Base-by-base conservation (phyloP, 202 grass and related monocot species). In the Musa balbisiana region DNA sequence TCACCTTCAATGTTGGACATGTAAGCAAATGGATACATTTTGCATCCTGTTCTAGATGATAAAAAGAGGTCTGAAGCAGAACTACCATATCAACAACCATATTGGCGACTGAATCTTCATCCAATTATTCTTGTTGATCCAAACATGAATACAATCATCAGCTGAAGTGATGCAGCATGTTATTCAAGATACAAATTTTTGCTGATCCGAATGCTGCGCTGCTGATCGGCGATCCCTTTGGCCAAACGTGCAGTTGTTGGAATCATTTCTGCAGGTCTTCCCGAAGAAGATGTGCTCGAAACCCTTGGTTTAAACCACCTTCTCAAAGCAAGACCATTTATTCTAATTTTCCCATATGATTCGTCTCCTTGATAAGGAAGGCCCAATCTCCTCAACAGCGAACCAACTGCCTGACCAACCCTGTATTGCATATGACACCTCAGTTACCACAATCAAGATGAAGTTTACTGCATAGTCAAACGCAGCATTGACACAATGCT, bases 281-380 rank as follows among this genome's bases (percentile, higher is more conserved):
- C 85, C 13, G 79, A 52, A 51, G 83, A 68, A 55, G 83, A 81
- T 77, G 69, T 78, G 62, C 76, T 76, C 52, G 78, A 81, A 17
- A 91, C 33, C 90, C 89, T 93, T 74, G 90, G 90, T 73, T 86
- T 90, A 79, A 91, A 93, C 93, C 93, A 97, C 84, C 90, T 91
- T 75, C 83, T 89, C 73, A 97, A 73, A 67, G 88, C 80, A 59
- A 97, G 86, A 75, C 93, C 93, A 10, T 77, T 89, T 53, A 97
- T 97, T 79, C 81, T 82, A 80, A 97, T 81, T 79, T 87, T 93
- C 55, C 93, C 93, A 49, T 89, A 84, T 11, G 93, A 97, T 74
- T 91, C 90, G 33, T 93, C 87, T n/a, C 93, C 93, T 79, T 92
- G 88, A 70, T 97, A 93, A 72, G 77, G 82, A 83, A 97, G 85